phyloP scores from a whole-genome alignment of 1,284 basidiomycete genomes.

The Omphalotus olearius region DNA sequence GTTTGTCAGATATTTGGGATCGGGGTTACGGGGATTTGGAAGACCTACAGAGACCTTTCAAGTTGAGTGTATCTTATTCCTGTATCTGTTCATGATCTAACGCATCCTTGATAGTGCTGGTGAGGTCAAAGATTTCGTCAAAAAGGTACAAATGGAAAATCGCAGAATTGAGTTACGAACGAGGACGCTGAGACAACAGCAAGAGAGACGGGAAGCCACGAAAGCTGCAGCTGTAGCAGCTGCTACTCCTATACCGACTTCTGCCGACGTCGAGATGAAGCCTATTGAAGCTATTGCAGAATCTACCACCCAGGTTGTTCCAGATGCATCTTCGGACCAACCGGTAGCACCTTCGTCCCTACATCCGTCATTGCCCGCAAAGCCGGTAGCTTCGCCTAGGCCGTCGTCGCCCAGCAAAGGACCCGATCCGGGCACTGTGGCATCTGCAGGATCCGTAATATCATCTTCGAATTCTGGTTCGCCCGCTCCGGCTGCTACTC shows the following conservation, averaged over 20 bases:
- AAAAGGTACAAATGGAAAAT: constrained; percentile 65
- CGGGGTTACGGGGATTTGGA: constrained; percentile 64
- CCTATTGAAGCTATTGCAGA: constrained; percentile 18
- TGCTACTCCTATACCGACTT: constrained; percentile 20
- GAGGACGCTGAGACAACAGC: constrained; percentile 44
- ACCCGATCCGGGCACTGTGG: constrained; percentile 14
- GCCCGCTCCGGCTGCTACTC: constrained; percentile 18
- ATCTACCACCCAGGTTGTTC: constrained; percentile 14
- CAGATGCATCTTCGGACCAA: too few species aligned
- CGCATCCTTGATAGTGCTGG: constrained; percentile 37
- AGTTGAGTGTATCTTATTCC: constrained; percentile 36
- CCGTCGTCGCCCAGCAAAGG: constrained; percentile 16
- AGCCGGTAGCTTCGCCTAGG: constrained; percentile 39
- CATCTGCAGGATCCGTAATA: constrained; percentile 15
- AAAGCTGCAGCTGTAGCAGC: constrained; percentile 30
- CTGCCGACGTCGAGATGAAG: constrained; percentile 17
- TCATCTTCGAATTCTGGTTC: constrained; percentile 15
- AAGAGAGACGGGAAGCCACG: constrained; percentile 19
- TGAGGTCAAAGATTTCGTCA: constrained; percentile 67
- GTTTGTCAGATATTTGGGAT: constrained; percentile 75
- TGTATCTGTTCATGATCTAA: constrained; percentile 7
- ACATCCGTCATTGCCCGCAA: constrained; percentile 64
- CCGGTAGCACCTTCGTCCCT: constrained; percentile 32
- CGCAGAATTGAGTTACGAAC: constrained; percentile 56
- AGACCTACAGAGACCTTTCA: constrained; percentile 62